Evolutionary conservation across 768 basidiomycete species (phyloP).

Genomic region (Daedalea quercina): DNA sequence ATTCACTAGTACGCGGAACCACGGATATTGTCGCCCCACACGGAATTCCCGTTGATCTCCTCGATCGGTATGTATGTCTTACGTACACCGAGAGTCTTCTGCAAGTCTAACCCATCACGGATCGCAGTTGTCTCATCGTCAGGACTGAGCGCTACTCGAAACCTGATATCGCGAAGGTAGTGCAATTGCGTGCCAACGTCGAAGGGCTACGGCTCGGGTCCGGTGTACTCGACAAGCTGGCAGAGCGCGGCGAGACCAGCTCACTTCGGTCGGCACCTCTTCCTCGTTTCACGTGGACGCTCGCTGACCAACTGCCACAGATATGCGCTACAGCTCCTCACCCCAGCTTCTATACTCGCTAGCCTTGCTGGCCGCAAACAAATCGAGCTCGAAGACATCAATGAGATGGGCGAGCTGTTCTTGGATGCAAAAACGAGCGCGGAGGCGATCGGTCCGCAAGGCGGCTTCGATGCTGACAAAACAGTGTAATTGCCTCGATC

Average conservation of each 20-base stretch:
- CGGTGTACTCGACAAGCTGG: slow-evolving; percentile 74
- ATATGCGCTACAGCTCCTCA: slow-evolving; percentile 86
- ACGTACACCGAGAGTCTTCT: neutral
- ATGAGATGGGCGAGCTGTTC: slow-evolving; percentile 93
- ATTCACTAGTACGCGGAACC: slow-evolving; percentile 88
- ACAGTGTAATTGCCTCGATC: neutral
- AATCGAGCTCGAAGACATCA: slow-evolving; percentile 83
- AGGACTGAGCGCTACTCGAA: slow-evolving; percentile 80
- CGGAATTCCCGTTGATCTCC: slow-evolving; percentile 87
- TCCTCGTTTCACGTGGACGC: neutral
- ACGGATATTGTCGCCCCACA: slow-evolving; percentile 88
- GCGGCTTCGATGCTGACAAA: neutral
- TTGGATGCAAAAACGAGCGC: slow-evolving; percentile 80
- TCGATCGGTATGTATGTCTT: slow-evolving; percentile 64
- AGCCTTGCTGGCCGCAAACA: slow-evolving; percentile 68
- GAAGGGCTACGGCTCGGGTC: slow-evolving; percentile 76
- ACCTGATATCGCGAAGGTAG: slow-evolving; percentile 81
- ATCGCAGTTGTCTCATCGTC: slow-evolving; percentile 81
- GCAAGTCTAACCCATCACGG: neutral
- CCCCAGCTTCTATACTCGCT: slow-evolving; percentile 86
- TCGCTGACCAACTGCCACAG: slow-evolving; percentile 29
- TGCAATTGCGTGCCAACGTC: slow-evolving; percentile 78
- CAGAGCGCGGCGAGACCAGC: slow-evolving; percentile 74
- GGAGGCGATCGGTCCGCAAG: slow-evolving; percentile 9
- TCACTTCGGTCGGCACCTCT: slow-evolving; percentile 58